Conservation (phyloP, 768 basidiomycete genomes). For the Cyathus striatus region DNA sequence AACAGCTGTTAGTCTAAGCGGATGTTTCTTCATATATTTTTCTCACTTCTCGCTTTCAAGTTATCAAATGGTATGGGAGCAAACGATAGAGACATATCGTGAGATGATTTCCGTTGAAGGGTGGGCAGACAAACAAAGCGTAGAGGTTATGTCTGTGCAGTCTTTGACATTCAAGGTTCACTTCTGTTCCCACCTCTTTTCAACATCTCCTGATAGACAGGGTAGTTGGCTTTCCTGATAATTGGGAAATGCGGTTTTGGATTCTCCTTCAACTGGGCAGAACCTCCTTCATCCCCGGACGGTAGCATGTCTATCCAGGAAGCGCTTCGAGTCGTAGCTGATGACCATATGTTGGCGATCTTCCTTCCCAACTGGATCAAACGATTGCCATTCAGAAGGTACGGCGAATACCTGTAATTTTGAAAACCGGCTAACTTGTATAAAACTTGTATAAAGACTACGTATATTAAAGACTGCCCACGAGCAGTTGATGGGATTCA, state of each 20-base stretch:
- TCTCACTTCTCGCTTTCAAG: constrained; percentile 12
- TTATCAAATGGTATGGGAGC: constrained; percentile 36
- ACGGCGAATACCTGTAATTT: constrained; percentile 5
- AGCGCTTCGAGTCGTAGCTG: constrained; percentile 27
- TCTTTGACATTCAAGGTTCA: constrained; percentile 29
- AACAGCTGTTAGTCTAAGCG: constrained; percentile 23
- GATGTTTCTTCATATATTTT: constrained; percentile 2
- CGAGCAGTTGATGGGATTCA: constrained; percentile 26
- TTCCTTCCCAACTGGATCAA: constrained; percentile 32
- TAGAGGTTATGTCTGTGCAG: constrained; percentile 25
- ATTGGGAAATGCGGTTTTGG: constrained; percentile 45
- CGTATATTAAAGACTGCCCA: constrained; percentile 20
- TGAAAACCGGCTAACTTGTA: background rate
- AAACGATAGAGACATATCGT: constrained; percentile 27
- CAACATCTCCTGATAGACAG: background rate
- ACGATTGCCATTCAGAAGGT: constrained; percentile 30
- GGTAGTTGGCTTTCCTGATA: constrained; percentile 35
- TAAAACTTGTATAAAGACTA: constrained; percentile 14
- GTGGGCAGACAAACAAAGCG: constrained; percentile 21
- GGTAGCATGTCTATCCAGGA: constrained; percentile 33
- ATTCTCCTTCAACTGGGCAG: constrained; percentile 34
- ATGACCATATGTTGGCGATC: constrained; percentile 17
- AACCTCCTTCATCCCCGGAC: constrained; percentile 28
- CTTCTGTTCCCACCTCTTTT: background rate
- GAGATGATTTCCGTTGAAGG: constrained; percentile 33